Conservation (phyloP, 345 rosid species). For the Arabidopsis suecica region DNA sequence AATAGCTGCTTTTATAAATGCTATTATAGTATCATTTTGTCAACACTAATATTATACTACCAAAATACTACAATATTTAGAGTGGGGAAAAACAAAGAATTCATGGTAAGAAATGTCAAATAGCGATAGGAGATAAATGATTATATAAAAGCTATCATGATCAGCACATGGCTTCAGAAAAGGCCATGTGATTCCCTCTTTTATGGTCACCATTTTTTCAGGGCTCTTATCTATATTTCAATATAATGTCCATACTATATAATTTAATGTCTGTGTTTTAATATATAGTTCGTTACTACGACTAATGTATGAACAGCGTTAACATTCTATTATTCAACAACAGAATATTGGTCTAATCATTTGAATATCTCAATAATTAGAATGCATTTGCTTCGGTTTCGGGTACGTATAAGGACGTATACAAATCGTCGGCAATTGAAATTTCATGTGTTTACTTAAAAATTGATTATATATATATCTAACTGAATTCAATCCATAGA, state of each 20-base stretch:
- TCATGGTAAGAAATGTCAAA: conserved; percentile 43
- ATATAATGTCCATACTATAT: conserved; percentile 27
- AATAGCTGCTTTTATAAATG: conserved; percentile 17
- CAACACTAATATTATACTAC: conserved; percentile 17
- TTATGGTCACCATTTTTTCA: conserved; percentile 37
- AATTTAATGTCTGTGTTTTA: neutral
- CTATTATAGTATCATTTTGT: conserved; percentile 13
- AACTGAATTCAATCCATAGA: conserved; percentile 1
- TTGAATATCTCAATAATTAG: conserved; percentile 38
- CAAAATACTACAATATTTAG: neutral
- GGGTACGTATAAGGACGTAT: conserved; percentile 25
- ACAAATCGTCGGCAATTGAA: neutral
- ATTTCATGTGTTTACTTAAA: neutral
- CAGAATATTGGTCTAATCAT: conserved; percentile 42
- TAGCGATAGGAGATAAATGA: conserved; percentile 30
- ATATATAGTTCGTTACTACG: conserved; percentile 27
- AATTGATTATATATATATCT: neutral
- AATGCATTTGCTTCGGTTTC: conserved; percentile 6
- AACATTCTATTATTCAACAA: conserved; percentile 29
- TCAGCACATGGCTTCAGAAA: conserved; percentile 44
- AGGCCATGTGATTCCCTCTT: conserved; percentile 41
- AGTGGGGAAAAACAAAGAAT: conserved; percentile 1
- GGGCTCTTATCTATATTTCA: conserved; percentile 38
- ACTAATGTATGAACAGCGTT: conserved; percentile 33
- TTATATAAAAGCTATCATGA: conserved; percentile 36